These are phyloP conservation scores for Coprinopsis sp. DNA, from an alignment of 768 basidiomycete species.

Conservation along the genomic window DNA sequence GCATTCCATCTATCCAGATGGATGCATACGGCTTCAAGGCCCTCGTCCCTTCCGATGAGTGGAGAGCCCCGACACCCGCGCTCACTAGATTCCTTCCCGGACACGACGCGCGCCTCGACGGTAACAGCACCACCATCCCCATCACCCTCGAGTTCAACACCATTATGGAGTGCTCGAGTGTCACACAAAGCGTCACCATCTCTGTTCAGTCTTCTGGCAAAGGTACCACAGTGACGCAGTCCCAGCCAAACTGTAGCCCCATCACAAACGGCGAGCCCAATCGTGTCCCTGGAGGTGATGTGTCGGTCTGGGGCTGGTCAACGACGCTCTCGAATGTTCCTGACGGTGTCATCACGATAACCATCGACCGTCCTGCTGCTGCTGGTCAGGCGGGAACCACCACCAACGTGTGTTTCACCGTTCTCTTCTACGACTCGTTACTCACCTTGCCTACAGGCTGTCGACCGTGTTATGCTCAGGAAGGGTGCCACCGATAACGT, in stretches of 20 bases:
- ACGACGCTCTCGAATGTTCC: conserved; percentile 70
- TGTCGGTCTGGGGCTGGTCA: conserved; percentile 68
- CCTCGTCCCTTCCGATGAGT: conserved; percentile 62
- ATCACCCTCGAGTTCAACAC: conserved; percentile 78
- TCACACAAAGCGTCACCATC: conserved; percentile 61
- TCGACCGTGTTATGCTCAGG: conserved; percentile 75
- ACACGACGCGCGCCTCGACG: conserved; percentile 68
- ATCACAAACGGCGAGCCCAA: conserved; percentile 47
- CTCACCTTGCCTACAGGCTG: conserved; percentile 32
- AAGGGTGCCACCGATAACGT: conserved; percentile 74
- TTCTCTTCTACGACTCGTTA: conserved; percentile 7
- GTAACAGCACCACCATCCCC: conserved; percentile 54
- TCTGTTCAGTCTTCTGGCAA: conserved; percentile 67
- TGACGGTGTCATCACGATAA: conserved; percentile 79
- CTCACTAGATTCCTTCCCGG: conserved; percentile 81
- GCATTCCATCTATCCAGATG: conserved; percentile 61
- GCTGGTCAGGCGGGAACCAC: conserved; percentile 34
- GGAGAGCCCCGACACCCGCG: conserved; percentile 67
- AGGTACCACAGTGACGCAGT: conserved; percentile 52
- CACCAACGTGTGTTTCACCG: conserved; percentile 46
- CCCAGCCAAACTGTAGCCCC: conserved; percentile 41
- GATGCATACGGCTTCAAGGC: conserved; percentile 78
- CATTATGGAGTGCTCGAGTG: conserved; percentile 66
- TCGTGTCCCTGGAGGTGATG: conserved; percentile 46
- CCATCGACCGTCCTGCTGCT: conserved; percentile 48